These are phyloP conservation scores for Pezicula carpinea DNA, from an alignment of 2,329 filamentous ascomycete species.

Conservation along the genomic window DNA sequence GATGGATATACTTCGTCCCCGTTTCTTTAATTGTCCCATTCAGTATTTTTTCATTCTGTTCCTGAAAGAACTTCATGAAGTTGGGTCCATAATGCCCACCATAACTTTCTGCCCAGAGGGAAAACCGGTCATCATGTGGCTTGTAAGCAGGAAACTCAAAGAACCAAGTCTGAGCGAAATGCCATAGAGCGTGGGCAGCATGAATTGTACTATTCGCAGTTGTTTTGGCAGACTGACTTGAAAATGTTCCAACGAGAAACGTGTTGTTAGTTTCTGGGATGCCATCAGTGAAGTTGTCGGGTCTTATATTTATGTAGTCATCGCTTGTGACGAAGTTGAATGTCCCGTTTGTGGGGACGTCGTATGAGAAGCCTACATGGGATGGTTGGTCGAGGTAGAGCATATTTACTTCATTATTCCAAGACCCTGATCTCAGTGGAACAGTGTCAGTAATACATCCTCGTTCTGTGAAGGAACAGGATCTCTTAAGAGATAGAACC, in stretches of 20 bases:
- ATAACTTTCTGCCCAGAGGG: slow-evolving; percentile 62
- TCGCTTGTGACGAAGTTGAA: neutral
- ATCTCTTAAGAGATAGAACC: too few species aligned
- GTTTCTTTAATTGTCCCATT: slow-evolving; percentile 42
- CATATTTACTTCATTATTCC: slow-evolving; percentile 54
- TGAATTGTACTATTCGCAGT: slow-evolving; percentile 43
- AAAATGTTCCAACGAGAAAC: slow-evolving; percentile 49
- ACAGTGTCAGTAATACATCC: slow-evolving; percentile 42
- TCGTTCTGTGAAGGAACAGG: too few species aligned
- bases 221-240: slow-evolving; percentile 36
- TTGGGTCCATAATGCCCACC: slow-evolving; percentile 62
- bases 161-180: slow-evolving; percentile 52
- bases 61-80: slow-evolving; percentile 49
- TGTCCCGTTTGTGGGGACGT: slow-evolving; percentile 6
- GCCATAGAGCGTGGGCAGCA: slow-evolving; percentile 46
- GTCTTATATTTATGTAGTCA: slow-evolving; percentile 30
- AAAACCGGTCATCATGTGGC: slow-evolving; percentile 48
- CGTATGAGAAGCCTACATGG: slow-evolving; percentile 57
- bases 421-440: slow-evolving; percentile 51
- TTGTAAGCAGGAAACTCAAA: slow-evolving; percentile 49
- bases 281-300: slow-evolving; percentile 25
- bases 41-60: slow-evolving; percentile 53
- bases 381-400: slow-evolving; percentile 55
- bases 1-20: slow-evolving; percentile 48
- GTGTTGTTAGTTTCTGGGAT: slow-evolving; percentile 44